A percentile compares a stretch with the other conserved stretches of the same genome.
phyloP scores from a whole-genome alignment of 2,329 filamentous ascomycete species.

The Nigrograna mackinnonii region DNA sequence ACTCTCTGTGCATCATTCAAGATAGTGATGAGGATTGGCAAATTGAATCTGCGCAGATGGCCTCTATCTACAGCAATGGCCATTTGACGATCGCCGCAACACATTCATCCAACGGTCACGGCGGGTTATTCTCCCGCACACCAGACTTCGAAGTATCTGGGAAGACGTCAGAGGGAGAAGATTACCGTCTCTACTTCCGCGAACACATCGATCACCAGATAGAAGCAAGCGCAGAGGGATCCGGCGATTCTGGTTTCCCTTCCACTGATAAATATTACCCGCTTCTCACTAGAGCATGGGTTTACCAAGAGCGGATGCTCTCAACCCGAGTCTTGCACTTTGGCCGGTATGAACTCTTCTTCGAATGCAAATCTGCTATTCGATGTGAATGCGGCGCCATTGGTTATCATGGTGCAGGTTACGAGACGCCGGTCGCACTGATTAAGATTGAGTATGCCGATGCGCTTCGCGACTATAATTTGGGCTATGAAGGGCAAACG shows the following conservation, averaged over 20 bases:
- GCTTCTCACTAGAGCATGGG: constrained; percentile 13
- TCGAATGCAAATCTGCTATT: constrained; percentile 15
- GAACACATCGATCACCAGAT: constrained; percentile 3
- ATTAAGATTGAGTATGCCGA: constrained; percentile 8
- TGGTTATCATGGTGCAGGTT: neutral
- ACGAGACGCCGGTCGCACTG: constrained; percentile 1
- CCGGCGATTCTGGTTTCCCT: neutral
- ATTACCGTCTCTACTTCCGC: constrained; percentile 3
- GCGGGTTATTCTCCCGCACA: neutral
- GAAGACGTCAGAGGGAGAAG: neutral
- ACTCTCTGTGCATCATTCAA: neutral
- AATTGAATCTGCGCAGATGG: neutral
- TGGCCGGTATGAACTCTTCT: constrained; percentile 10
- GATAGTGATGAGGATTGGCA: neutral
- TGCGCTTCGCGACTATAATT: constrained; percentile 1
- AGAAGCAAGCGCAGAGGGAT: neutral
- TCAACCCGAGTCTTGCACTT: constrained; percentile 13
- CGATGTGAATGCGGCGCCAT: constrained; percentile 9
- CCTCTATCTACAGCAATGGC: neutral
- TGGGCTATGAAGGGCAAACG: neutral
- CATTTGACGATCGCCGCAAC: constrained; percentile 3
- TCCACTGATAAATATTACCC: constrained; percentile 5
- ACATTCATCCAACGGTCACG: neutral
- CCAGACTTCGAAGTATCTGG: neutral
- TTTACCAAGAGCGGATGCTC: constrained; percentile 16